Evolutionary conservation across 352 stramenopile genomes (phyloP).

Genomic region (Hyaloperonospora arabidopsidis): DNA sequence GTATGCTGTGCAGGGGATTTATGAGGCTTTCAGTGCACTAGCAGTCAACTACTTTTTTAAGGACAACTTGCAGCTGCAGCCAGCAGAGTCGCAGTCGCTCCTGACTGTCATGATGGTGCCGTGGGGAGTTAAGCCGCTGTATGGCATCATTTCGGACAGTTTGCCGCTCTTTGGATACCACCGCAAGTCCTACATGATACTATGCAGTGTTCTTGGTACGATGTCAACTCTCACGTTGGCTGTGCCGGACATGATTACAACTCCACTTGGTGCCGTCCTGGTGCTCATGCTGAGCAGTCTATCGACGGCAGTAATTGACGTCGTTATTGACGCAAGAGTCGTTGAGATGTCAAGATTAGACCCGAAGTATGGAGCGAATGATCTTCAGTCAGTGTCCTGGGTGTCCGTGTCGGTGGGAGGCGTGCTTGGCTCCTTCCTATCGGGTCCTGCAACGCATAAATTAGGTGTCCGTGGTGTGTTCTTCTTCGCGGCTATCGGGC

Average conservation of each 20-base stretch:
- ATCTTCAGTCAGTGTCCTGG: constrained; percentile 93
- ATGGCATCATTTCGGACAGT: constrained; percentile 93
- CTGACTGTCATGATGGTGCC: constrained; percentile 91
- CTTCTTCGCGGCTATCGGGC: constrained; percentile 84
- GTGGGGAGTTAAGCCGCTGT: constrained; percentile 95
- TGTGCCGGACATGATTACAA: constrained; percentile 48
- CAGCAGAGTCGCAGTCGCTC: constrained; percentile 88
- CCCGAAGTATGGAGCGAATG: constrained; percentile 82
- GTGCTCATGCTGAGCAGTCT: constrained; percentile 79
- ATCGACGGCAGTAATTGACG: constrained; percentile 90
- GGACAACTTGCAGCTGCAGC: constrained; percentile 91
- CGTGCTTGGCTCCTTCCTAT: constrained; percentile 90
- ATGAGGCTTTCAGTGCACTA: constrained; percentile 87
- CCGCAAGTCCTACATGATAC: constrained; percentile 91
- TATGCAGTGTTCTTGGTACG: constrained; percentile 68
- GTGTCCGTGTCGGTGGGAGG: constrained; percentile 87
- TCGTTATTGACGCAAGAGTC: constrained; percentile 94
- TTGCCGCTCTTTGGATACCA: constrained; percentile 91
- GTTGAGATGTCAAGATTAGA: constrained; percentile 90
- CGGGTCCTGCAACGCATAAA: constrained; percentile 82
- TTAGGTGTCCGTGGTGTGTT: constrained; percentile 90
- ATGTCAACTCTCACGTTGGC: constrained; percentile 55
- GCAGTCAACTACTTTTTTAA: constrained; percentile 96
- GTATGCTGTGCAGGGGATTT: constrained; percentile 92
- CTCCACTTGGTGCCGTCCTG: constrained; percentile 41